Base-by-base conservation (phyloP, 768 basidiomycete species). In the Auriscalpium vulgare region DNA sequence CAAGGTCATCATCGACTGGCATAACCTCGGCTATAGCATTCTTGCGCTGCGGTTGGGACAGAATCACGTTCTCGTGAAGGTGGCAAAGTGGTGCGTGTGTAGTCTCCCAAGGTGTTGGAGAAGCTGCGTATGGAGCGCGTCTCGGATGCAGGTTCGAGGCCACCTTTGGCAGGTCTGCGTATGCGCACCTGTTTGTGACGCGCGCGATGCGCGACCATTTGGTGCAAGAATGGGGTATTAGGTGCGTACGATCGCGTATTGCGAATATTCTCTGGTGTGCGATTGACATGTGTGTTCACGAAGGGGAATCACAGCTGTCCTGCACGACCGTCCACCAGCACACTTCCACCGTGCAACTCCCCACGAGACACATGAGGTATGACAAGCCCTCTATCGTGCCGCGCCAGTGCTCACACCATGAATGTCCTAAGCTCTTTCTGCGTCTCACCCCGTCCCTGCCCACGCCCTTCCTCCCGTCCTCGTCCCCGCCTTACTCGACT, bases 1-100 rank as follows among this genome's bases (percentile, higher is more conserved):
- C 61, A 91, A 89, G 63, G 75, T 99, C 61, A 89, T 99, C 57
- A 94, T 99, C 54, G 97, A 99, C 72, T 99, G 97, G 97, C 97
- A 99, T 68, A 99, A 99, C 69, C 80, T 95, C 23, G 97, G 97
- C 16, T 94, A 92, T 68, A 95, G 85, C 60, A 93, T 98, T 47
- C 80, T 99, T 49, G 88, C 87, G 1, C 70, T 99, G 60, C 87
- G 83, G 63, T 72, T 94, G n/a, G 89, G 92, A 0, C 56, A 74
- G 1, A 67, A 69, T 0, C 89, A 93, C 66, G 68, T 76, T 0
- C 76, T 95, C 58, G 91, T 95, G 43, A 78, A 69, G 60, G 66
- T 95, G 19, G 87, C 91, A 0, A 82, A 81, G 71, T 79, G 79
- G 95, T 95, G 61, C 37, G 74, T 68, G 14, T 44, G 17, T 4